A percentile compares a stretch with the other conserved stretches of the same genome.
Evolutionary conservation across 805 yeast genomes (phyloP).

Genomic region (Lipomyces orientalis): DNA sequence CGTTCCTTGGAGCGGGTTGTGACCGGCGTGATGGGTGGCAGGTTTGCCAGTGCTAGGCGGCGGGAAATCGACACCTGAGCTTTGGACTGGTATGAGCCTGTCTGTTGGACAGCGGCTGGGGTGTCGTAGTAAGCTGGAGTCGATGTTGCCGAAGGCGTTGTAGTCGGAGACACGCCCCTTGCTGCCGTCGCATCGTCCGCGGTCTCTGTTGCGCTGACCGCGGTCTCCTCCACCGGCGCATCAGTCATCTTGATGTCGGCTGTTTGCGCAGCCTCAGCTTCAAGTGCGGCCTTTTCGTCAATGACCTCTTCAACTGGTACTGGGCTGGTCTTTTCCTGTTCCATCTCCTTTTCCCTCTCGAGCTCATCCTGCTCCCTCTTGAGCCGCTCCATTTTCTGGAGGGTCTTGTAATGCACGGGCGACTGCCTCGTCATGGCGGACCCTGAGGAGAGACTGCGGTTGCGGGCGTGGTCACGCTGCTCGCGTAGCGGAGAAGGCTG

Average conservation of each 20-base stretch:
- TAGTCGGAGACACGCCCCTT: not conserved
- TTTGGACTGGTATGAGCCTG: not conserved
- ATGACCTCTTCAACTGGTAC: slow-evolving; percentile 1
- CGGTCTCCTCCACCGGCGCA: not conserved
- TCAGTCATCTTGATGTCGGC: slow-evolving; percentile 7
- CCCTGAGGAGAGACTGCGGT: not conserved
- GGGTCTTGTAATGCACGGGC: slow-evolving; percentile 5
- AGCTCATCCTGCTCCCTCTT: not conserved
- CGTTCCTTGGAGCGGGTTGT: slow-evolving; percentile 37
- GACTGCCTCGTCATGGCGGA: not conserved
- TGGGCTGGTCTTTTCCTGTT: not conserved
- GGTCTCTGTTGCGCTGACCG: not conserved
- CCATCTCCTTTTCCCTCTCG: not conserved
- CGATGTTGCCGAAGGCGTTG: not conserved
- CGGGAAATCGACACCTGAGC: slow-evolving; percentile 25
- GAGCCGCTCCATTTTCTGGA: slow-evolving; percentile 2
- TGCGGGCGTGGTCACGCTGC: not conserved
- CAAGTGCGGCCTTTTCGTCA: slow-evolving; percentile 12
- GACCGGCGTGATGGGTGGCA: slow-evolving; percentile 38
- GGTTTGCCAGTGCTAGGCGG: slow-evolving; percentile 34
- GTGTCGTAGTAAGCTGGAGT: not conserved
- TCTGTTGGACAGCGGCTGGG: not conserved
- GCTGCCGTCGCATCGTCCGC: not conserved
- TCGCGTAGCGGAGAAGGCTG: slow-evolving; percentile 2
- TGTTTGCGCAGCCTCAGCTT: slow-evolving; percentile 14